Base-by-base conservation (phyloP, 176 grass and related monocot genomes). In the Puccinellia tenuiflora region DNA sequence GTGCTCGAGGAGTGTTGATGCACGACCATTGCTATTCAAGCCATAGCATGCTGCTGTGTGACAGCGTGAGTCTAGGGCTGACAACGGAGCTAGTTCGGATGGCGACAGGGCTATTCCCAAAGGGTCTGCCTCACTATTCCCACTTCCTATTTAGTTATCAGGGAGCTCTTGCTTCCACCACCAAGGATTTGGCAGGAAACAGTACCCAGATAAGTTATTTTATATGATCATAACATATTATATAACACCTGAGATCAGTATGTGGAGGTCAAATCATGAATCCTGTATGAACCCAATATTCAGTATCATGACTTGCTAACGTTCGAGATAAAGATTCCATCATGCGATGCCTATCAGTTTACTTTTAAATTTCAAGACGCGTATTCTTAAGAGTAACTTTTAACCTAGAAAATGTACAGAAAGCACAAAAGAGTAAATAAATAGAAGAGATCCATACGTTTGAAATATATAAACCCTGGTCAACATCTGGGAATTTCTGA, bases 381-480 rank as follows among this genome's bases (percentile, higher is more conserved):
- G 14, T 68, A 39, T 68, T 68, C 35, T 5, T 68, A 14, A 24
- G 21, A 42, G 21, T 12, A 69, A 69, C 5, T 15, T 69, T 69
- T 69, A 13, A 42, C 66, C 21, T 69, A 69, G 34, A 69, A 22
- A 42, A 69, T 13, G 5, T n/a, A 69, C 39, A 7, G 0, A 69
- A 40, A 69, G 2, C 21, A 69, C 2, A 42, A 35, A 64, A 64
- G 20, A 40, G n/a, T 42, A 16, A 40, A 22, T 42, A 40, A 68
- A 69, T 42, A 69, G 21, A 69, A 42, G 5, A 69, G 21, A 42
- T 25, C 4, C 1, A 24, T 69, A 69, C 66, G 9, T 69, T 42
- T 42, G 66, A 69, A 69, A 69, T 39, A 69, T 69, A 42, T 69
- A 69, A 69, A 42, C 66, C 66, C 37, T 69, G 37, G 37, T 69